Base-by-base conservation (phyloP, 352 stramenopile genomes). In the Phytophthora rubi region DNA sequence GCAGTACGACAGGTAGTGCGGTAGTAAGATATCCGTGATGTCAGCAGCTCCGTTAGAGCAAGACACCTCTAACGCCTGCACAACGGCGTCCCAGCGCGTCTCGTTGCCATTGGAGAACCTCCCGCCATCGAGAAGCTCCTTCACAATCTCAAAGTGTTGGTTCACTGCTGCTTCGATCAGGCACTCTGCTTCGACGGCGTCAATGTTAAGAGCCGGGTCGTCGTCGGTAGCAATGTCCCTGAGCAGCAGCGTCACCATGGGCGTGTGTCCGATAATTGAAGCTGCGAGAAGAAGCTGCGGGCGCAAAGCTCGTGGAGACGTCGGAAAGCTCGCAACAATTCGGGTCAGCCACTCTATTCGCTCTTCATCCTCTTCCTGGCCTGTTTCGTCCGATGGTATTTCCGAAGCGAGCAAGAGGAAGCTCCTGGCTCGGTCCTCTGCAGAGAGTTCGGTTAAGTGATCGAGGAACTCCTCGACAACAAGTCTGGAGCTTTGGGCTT, bases 401-500 rank as follows among this genome's bases (percentile, higher is more conserved):
- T 74, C 62, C 13, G 65, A 71, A 10, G 65, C 56, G 10, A 76
- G 53, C 1, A 79, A 26, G 2, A 74, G 30, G 48, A 72, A 77
- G 44, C 74, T 77, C 12, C 30, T 44, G 1, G 59, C 74, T 30
- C 59, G 74, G 30, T 81, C 74, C 53, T 72, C 66, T 6, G 42
- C 52, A 32, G 74, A 44, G 3, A 79, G 26, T 2, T 68, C 58
- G 47, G 66, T 9, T 6, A 72, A 15, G 16, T 71, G 30, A 6
- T 66, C 30, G 32, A 79, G 56, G 13, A 81, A 37, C 16, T 74
- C 32, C 6, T 54, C 13, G 9, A 77, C 9, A 12, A 75, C 32
- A 0, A 6, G 26, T 53, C 13, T 30, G n/a, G 66, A 15, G 4
- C 39, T 59, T 15, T 56, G 42, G 10, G 6, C 7, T 44, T 67